Evolutionary conservation across 192 early-diverging fungal genomes (phyloP).

Genomic region (Gryganskiella cystojenkinii): DNA sequence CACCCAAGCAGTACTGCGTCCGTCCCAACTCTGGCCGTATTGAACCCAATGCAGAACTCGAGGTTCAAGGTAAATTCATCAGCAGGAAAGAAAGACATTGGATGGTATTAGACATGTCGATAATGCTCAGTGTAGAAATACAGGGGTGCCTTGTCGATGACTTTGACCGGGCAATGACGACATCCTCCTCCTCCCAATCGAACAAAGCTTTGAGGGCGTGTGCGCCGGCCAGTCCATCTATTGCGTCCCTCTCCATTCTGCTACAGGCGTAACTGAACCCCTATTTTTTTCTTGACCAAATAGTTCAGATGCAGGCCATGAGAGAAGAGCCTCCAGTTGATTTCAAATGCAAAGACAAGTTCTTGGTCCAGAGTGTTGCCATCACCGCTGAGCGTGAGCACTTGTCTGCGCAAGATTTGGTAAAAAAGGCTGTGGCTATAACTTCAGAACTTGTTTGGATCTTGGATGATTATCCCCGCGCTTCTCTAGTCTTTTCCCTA

Average conservation of each 20-base stretch:
- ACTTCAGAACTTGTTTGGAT: neutral
- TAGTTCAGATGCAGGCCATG: constrained; percentile 90
- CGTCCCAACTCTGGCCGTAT: constrained; percentile 91
- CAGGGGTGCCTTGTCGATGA: no score
- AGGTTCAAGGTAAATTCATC: constrained; percentile 77
- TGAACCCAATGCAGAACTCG: constrained; percentile 68
- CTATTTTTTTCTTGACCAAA: neutral
- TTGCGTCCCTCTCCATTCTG: neutral
- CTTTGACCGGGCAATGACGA: neutral
- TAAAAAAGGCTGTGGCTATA: no score
- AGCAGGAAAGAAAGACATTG: neutral
- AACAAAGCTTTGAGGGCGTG: no score
- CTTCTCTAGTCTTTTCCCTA: neutral
- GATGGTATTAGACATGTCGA: no score
- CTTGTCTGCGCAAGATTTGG: constrained; percentile 72
- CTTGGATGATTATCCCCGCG: neutral
- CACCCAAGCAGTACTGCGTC: constrained; percentile 97
- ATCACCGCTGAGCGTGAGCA: constrained; percentile 75
- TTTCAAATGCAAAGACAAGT: constrained; percentile 96
- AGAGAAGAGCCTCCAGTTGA: constrained; percentile 82
- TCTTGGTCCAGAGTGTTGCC: constrained; percentile 89
- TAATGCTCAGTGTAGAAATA: no score
- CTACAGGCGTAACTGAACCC: neutral
- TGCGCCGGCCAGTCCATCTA: no score
- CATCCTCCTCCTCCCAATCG: no score